Base-by-base conservation (phyloP, 2,329 filamentous ascomycete genomes). In the Neofusicoccum ribis region DNA sequence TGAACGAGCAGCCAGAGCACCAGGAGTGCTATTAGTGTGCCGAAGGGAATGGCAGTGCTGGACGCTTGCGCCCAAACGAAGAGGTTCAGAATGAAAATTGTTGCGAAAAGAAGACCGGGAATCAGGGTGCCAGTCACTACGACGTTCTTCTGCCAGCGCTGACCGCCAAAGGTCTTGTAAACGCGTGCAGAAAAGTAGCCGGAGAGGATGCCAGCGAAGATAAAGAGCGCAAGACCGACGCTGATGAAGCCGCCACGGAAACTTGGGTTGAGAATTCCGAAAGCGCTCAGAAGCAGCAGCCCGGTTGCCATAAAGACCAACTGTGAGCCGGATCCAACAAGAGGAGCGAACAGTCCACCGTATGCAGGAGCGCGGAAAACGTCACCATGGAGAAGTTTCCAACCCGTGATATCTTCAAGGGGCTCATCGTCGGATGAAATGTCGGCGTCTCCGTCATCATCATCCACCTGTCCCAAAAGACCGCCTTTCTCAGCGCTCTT, bases 1-100 rank as follows among this genome's bases (percentile, higher is more conserved):
- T 96, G 92, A 65, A 96, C 89, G 68, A 93, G 88, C 14, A 96
- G 86, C 92, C 92, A 96, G 7, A 96, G 84, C 3, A 88, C 80
- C 20, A 92, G 77, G 2, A 96, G 86, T 7, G 83, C 89, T 37
- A 95, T 73, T 3, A 96, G 82, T 0, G 91, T 95, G 39, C 89
- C 86, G 70, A 96, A 93, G 0, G 92, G 92, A 39, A 96, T 89
- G 1, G 92, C 92, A 1, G 92, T 96, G 76, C 90, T 93, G 11
- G 91, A 95, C 0, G 92, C 91, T 77, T 96, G 91, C 0, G 91
- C 89, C 92, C 92, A 96, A 66, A 95, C 91, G 74, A 96, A 96
- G 9, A 96, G 83, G 75, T 96, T 96, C 66, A 96, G 84, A 58
- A 94, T 84, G 78, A 96, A 92, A 41, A 93, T 80, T 36, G 91